Percentiles rank a stretch among this genome's conserved stretches.
These are phyloP conservation scores for Aspergillus sclerotialis DNA, from an alignment of 2,329 filamentous ascomycete species.

Conservation along the genomic window DNA sequence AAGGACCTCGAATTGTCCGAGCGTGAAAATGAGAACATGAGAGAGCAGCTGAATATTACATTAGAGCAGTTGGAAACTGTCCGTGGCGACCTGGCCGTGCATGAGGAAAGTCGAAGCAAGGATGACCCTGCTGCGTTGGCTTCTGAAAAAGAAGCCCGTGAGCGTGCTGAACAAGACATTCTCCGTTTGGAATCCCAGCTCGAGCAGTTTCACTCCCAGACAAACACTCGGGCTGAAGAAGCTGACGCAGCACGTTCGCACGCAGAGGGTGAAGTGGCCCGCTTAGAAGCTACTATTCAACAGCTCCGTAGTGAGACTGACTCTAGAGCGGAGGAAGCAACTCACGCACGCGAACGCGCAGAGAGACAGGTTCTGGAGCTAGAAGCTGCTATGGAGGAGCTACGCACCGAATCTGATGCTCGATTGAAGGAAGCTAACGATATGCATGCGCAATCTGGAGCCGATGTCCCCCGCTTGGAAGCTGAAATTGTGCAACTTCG, in stretches of 20 bases:
- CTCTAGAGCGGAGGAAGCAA: constrained; percentile 10
- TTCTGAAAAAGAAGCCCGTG: constrained; percentile 19
- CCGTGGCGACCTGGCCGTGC: constrained; percentile 28
- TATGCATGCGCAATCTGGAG: constrained; percentile 15
- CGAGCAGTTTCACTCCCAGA: constrained; percentile 10
- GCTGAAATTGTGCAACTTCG: constrained; percentile 26
- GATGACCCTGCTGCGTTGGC: constrained; percentile 21
- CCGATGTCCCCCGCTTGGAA: constrained; percentile 21
- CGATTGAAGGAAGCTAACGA: constrained; percentile 12
- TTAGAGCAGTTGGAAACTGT: constrained; percentile 39
- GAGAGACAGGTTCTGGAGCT: constrained; percentile 21
- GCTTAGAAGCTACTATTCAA: constrained; percentile 22
- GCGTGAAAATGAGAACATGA: constrained; percentile 31
- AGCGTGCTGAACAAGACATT: constrained; percentile 11
- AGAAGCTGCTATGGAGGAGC: constrained; percentile 7
- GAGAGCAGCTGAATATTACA: constrained; percentile 34
- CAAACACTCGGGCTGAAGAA: constrained; percentile 10
- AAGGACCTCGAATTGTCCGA: constrained; percentile 54
- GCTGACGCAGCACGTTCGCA: constrained; percentile 11
- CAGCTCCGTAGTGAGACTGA: constrained; percentile 23
- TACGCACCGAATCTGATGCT: too few species aligned
- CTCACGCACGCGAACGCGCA: constrained; percentile 20
- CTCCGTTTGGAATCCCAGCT: constrained; percentile 9
- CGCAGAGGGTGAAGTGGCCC: constrained; percentile 19
- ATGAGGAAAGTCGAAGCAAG: constrained; percentile 25